These are phyloP conservation scores for Bromus sterilis DNA, from an alignment of 176 grass and related monocot species.

Conservation along the genomic window DNA sequence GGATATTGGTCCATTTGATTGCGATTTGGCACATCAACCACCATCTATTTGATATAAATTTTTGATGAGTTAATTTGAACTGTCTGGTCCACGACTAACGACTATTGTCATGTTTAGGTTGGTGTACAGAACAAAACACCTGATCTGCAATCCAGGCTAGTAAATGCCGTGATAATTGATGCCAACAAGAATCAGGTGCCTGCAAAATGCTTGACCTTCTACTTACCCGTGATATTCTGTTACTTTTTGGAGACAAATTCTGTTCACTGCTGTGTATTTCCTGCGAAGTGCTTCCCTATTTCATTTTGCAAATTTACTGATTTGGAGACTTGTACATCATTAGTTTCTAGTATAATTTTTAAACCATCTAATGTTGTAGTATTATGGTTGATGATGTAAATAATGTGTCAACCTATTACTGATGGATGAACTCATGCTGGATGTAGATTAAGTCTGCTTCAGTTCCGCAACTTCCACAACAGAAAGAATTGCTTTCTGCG, in stretches of 20 bases:
- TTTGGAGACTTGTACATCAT: neutral
- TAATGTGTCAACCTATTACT: conserved; percentile 9
- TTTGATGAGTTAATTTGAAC: conserved; percentile 2
- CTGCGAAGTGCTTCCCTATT: neutral
- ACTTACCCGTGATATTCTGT: neutral
- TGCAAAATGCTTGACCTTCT: neutral
- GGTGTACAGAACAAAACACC: conserved; percentile 75
- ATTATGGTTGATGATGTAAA: neutral
- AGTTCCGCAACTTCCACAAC: conserved; percentile 73
- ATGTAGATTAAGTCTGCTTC: conserved; percentile 66
- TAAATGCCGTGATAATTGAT: conserved; percentile 74
- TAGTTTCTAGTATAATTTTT: neutral
- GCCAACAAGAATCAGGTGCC: conserved; percentile 93
- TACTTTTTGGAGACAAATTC: conserved; percentile 10
- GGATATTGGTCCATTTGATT: neutral
- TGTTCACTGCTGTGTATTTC: neutral
- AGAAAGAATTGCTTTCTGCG: conserved; percentile 73
- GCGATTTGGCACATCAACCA: neutral
- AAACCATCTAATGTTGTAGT: neutral
- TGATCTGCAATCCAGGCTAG: conserved; percentile 63
- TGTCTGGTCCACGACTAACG: conserved; percentile 6
- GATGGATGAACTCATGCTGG: conserved; percentile 8
- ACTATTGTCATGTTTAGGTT: conserved; percentile 43
- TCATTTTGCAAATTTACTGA: neutral
- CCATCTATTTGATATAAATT: neutral